phyloP scores from a whole-genome alignment of 2,329 filamentous ascomycete species.

The Fusarium pseudoanthophilum region DNA sequence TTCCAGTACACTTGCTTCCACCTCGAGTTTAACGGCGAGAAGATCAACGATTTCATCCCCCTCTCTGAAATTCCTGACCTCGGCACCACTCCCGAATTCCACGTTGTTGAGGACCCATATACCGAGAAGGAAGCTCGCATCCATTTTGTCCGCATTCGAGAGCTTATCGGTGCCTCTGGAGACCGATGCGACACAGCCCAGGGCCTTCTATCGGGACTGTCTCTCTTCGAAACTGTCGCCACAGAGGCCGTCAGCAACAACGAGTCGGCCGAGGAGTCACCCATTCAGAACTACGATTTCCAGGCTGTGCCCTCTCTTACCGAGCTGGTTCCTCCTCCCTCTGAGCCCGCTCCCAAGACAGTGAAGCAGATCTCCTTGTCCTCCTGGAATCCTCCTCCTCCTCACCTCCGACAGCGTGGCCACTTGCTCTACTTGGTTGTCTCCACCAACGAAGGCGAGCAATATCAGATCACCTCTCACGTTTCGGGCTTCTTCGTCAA shows the following conservation, averaged over 20 bases:
- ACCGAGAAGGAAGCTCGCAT: slow-evolving; percentile 98
- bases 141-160: slow-evolving; percentile 89
- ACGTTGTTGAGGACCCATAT: slow-evolving; percentile 92
- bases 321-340: slow-evolving; percentile 74
- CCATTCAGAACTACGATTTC: slow-evolving; percentile 80
- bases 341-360: slow-evolving; percentile 82
- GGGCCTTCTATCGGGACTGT: slow-evolving; percentile 85
- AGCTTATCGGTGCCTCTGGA: slow-evolving; percentile 91
- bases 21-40: slow-evolving; percentile 87
- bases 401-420: slow-evolving; percentile 88
- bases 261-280: slow-evolving; percentile 47
- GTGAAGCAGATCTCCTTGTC: slow-evolving; percentile 90
- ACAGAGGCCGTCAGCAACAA: slow-evolving; percentile 51
- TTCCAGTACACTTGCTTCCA: slow-evolving; percentile 99
- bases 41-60: slow-evolving; percentile 95
- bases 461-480: slow-evolving; percentile 91
- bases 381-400: slow-evolving; percentile 95
- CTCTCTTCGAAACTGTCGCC: slow-evolving; percentile 84
- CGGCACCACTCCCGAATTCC: slow-evolving; percentile 79
- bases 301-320: slow-evolving; percentile 73
- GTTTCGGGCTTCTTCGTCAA: slow-evolving; percentile 97
- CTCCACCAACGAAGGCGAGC: slow-evolving; percentile 93
- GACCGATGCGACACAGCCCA: slow-evolving; percentile 88
- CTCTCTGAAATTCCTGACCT: slow-evolving; percentile 89
- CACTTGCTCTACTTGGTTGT: slow-evolving; percentile 91